phyloP scores from a whole-genome alignment of 352 stramenopile genomes.

The Phytophthora sp. region DNA sequence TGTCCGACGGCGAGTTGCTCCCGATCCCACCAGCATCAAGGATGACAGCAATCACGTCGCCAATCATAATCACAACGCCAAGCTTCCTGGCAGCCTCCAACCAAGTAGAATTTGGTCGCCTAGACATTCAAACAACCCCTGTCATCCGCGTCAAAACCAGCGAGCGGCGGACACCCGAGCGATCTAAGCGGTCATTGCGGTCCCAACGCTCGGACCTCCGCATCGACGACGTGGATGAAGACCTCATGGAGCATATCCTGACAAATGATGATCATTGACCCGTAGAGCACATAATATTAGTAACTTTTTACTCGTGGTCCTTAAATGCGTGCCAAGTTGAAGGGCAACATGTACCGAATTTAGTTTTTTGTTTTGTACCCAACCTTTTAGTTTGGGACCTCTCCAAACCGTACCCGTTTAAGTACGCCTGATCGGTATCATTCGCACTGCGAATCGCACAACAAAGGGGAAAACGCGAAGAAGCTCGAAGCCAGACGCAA shows the following conservation, averaged over 20 bases:
- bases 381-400: neutral
- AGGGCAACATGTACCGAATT: too few relatives aligned
- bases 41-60: slow-evolving; percentile 19
- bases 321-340: too few relatives aligned
- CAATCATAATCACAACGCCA: slow-evolving; percentile 8
- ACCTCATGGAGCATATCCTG: slow-evolving; percentile 72
- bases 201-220: slow-evolving; percentile 38
- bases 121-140: slow-evolving; percentile 21
- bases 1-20: slow-evolving; percentile 24
- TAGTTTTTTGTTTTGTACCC: too few relatives aligned
- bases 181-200: slow-evolving; percentile 1
- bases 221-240: slow-evolving; percentile 70
- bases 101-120: slow-evolving; percentile 15
- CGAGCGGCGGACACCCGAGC: slow-evolving; percentile 20
- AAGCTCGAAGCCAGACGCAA: slow-evolving; percentile 32
- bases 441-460: too few relatives aligned
- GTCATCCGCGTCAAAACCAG: slow-evolving; percentile 34
- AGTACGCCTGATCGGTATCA: slow-evolving; percentile 31
- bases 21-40: slow-evolving; percentile 8
- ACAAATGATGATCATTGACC: slow-evolving; percentile 21
- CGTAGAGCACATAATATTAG: slow-evolving; percentile 6
- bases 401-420: neutral
- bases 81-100: slow-evolving; percentile 13
- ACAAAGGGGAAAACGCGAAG: slow-evolving; percentile 23
- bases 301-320: slow-evolving; percentile 19